phyloP scores from a whole-genome alignment of 2,329 filamentous ascomycete species.

The Aspergillus vadensis region DNA sequence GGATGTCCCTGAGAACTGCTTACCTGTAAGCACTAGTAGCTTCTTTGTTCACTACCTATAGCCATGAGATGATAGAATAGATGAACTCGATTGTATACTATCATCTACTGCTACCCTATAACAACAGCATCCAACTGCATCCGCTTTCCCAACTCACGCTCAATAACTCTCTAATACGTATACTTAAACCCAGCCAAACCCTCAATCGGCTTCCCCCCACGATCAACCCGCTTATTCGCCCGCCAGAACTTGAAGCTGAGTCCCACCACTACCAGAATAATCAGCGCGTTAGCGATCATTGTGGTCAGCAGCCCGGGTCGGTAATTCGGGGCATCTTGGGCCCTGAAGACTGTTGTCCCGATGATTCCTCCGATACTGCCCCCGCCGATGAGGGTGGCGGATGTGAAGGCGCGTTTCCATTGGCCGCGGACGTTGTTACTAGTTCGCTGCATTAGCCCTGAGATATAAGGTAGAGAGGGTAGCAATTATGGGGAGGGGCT shows the following conservation, averaged over 20 bases:
- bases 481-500: no score
- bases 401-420: constrained; percentile 80
- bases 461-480: no score
- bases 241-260: constrained; percentile 8
- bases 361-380: constrained; percentile 23
- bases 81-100: no score
- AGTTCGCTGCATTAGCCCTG: not conserved
- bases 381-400: constrained; percentile 64
- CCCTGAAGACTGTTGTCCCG: constrained; percentile 17
- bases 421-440: constrained; percentile 83
- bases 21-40: no score
- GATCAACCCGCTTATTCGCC: constrained; percentile 12
- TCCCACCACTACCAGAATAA: constrained; percentile 12
- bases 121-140: no score
- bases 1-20: no score
- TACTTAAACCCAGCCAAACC: constrained; percentile 11
- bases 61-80: no score
- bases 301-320: constrained; percentile 13
- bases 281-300: constrained; percentile 17
- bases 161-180: not conserved
- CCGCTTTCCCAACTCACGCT: no score
- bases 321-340: constrained; percentile 22
- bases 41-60: no score
- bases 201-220: constrained; percentile 14
- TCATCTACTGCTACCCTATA: no score